phyloP scores from a whole-genome alignment of 495 filamentous ascomycete species.

The Entonaema liquescens region DNA sequence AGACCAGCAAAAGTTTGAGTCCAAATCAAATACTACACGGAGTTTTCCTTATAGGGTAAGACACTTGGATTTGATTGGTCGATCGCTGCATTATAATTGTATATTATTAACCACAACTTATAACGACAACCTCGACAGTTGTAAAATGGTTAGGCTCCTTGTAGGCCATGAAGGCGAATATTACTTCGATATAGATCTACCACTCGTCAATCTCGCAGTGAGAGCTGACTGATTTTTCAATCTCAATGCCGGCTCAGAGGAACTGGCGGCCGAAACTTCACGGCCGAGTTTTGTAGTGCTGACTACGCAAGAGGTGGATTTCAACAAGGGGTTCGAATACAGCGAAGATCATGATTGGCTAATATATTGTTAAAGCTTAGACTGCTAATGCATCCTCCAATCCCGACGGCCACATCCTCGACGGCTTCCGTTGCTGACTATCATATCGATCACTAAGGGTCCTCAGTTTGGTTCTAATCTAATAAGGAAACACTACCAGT shows the following conservation, averaged over 20 bases:
- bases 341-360: background rate
- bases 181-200: background rate
- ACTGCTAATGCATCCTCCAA: background rate
- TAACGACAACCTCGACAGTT: background rate
- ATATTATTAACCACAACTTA: no score
- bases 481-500: background rate
- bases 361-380: background rate
- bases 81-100: background rate
- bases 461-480: background rate
- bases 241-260: background rate
- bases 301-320: background rate
- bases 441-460: background rate
- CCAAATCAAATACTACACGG: background rate
- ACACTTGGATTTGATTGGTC: background rate
- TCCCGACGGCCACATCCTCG: background rate
- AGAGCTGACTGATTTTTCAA: background rate
- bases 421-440: background rate
- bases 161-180: background rate
- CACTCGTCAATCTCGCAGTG: background rate
- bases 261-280: background rate
- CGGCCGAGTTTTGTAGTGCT: constrained; percentile 3
- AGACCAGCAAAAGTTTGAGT: background rate
- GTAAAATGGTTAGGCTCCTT: background rate
- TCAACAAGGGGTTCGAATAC: background rate
- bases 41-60: background rate